Conservation (phyloP, 768 basidiomycete genomes). For the Lentinula aciculospora region DNA sequence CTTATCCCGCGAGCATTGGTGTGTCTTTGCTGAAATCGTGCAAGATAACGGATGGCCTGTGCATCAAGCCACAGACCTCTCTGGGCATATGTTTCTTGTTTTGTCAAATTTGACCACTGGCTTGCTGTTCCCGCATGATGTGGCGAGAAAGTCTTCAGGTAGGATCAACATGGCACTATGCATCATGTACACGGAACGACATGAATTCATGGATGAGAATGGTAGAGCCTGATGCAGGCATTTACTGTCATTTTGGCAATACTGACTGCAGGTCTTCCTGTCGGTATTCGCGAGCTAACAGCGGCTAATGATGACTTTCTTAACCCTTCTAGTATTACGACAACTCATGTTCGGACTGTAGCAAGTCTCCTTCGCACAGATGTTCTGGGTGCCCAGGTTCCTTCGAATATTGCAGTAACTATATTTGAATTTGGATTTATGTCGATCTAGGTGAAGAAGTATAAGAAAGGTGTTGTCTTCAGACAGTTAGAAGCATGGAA, state of each 20-base stretch:
- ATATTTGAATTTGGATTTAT: too few species aligned
- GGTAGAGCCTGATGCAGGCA: not conserved
- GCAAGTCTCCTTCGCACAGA: not conserved
- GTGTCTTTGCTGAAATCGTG: not conserved
- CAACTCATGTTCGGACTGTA: not conserved
- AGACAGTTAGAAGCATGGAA: not conserved
- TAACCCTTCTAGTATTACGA: not conserved
- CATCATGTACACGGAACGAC: not conserved
- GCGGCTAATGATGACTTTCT: not conserved
- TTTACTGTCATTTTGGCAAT: not conserved
- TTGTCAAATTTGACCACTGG: not conserved
- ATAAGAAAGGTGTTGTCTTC: not conserved
- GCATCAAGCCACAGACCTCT: not conserved
- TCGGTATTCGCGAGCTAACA: not conserved
- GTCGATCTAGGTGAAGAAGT: not conserved
- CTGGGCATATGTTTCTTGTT: not conserved
- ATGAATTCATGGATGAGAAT: not conserved
- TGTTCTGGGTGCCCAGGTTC: not conserved
- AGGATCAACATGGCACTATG: not conserved
- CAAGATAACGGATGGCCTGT: not conserved
- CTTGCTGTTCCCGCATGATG: not conserved
- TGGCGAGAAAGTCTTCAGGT: not conserved
- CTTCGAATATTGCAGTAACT: not conserved
- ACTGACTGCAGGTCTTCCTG: not conserved
- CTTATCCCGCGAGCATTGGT: not conserved